phyloP scores from a whole-genome alignment of 148 eudicot species.

The Rhododendron ovatum region DNA sequence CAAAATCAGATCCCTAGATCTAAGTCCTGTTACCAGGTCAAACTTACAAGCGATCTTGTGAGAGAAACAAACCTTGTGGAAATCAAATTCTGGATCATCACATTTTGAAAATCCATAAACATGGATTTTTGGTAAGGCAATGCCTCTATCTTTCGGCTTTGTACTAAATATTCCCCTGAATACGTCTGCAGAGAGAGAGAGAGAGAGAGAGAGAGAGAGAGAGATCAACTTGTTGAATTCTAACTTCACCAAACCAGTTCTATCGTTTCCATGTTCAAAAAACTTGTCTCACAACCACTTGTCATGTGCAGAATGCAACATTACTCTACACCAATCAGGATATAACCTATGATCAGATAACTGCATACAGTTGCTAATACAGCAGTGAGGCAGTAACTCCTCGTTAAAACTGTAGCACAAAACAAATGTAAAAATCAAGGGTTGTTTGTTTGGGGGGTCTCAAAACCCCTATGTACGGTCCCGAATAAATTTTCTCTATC shows the following conservation, averaged over 20 bases:
- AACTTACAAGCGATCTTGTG: not conserved
- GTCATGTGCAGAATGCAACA: not conserved
- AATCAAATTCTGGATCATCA: conserved; percentile 87
- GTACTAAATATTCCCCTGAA: conserved; percentile 66
- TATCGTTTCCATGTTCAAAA: not conserved
- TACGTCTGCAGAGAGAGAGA: conserved; percentile 37
- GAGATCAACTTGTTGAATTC: not conserved
- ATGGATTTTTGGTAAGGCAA: conserved; percentile 64
- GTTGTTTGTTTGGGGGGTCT: no score
- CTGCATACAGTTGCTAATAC: not conserved
- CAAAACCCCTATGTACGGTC: no score
- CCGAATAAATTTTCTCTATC: no score
- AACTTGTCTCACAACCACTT: not conserved
- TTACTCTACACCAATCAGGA: not conserved
- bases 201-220: not conserved
- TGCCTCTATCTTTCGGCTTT: conserved; percentile 22
- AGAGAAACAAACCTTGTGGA: conserved; percentile 59
- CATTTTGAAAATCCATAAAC: conserved; percentile 92
- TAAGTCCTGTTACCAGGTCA: not conserved
- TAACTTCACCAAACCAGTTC: not conserved
- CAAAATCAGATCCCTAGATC: not conserved
- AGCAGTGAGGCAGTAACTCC: not conserved
- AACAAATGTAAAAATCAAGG: not conserved
- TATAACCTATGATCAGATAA: not conserved
- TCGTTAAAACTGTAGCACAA: not conserved